A percentile compares a stretch with the other conserved stretches of the same genome.
Evolutionary conservation across 148 eudicot species (phyloP).

Genomic region (Spergularia marina): DNA sequence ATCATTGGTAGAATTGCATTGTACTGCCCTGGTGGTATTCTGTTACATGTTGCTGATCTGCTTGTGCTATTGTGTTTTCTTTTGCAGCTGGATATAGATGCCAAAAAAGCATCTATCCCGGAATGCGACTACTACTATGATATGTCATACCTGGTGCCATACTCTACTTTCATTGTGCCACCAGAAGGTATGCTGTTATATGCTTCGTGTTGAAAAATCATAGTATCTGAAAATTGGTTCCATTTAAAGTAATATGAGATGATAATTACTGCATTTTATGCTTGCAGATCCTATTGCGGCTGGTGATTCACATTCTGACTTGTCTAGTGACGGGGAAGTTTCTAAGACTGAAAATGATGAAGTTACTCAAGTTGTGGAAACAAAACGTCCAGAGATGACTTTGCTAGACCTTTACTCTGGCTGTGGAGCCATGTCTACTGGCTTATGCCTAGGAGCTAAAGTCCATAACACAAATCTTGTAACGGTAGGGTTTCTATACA

Average conservation of each 20-base stretch:
- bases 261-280: neutral
- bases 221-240: neutral
- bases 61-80: neutral
- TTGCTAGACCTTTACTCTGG: constrained; percentile 61
- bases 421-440: constrained; percentile 89
- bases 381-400: constrained; percentile 26
- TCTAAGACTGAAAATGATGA: constrained; percentile 19
- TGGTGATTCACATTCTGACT: constrained; percentile 57
- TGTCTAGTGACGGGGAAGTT: constrained; percentile 50
- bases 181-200: constrained; percentile 35
- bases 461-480: constrained; percentile 52
- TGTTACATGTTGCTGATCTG: neutral
- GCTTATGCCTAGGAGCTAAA: constrained; percentile 68
- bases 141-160: constrained; percentile 54
- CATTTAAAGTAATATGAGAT: neutral
- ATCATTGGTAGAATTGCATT: neutral
- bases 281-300: constrained; percentile 32
- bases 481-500: constrained; percentile 43
- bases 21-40: neutral
- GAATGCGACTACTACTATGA: constrained; percentile 70
- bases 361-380: constrained; percentile 12
- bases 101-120: constrained; percentile 27
- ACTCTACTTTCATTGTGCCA: constrained; percentile 45
- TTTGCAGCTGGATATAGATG: constrained; percentile 42
- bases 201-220: neutral